Conservation (phyloP, 306 rosid genomes). For the Rosa rugosa region DNA sequence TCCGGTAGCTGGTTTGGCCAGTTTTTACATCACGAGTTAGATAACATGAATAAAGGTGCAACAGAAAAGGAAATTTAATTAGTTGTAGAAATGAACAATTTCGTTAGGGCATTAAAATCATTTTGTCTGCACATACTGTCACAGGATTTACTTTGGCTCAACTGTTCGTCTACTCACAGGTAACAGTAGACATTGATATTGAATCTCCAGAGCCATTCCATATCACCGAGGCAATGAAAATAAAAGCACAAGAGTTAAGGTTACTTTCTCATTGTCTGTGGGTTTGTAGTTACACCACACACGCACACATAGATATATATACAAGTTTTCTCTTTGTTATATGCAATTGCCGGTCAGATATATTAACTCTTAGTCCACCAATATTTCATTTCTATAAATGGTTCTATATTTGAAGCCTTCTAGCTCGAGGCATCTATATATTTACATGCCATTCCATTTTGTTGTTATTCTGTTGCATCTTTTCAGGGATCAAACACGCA, state of each 20-base stretch:
- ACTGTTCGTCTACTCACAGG: conserved; percentile 44
- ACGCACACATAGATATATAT: neutral
- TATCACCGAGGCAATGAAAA: conserved; percentile 60
- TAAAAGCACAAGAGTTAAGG: conserved; percentile 61
- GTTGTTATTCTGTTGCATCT: conserved; percentile 11
- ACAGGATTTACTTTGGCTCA: conserved; percentile 10
- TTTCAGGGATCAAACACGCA: conserved; percentile 43
- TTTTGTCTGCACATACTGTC: neutral
- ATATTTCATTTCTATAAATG: neutral
- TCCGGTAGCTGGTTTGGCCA: neutral
- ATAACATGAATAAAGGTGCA: neutral
- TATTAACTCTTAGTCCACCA: neutral
- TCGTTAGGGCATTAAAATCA: neutral
- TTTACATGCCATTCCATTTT: neutral
- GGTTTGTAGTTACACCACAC: neutral
- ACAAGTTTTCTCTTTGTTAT: neutral
- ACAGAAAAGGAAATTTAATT: neutral
- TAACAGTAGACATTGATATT: conserved; percentile 50
- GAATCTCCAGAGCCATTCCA: conserved; percentile 53
- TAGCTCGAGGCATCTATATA: neutral
- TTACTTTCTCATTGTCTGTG: conserved; percentile 22
- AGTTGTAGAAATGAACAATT: neutral
- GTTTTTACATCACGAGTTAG: neutral
- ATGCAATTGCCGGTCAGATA: neutral
- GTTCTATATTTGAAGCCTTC: neutral